A percentile compares a stretch with the other conserved stretches of the same genome.
Conservation (phyloP, 2,329 filamentous ascomycete genomes). For the Penicillium occitanis region DNA sequence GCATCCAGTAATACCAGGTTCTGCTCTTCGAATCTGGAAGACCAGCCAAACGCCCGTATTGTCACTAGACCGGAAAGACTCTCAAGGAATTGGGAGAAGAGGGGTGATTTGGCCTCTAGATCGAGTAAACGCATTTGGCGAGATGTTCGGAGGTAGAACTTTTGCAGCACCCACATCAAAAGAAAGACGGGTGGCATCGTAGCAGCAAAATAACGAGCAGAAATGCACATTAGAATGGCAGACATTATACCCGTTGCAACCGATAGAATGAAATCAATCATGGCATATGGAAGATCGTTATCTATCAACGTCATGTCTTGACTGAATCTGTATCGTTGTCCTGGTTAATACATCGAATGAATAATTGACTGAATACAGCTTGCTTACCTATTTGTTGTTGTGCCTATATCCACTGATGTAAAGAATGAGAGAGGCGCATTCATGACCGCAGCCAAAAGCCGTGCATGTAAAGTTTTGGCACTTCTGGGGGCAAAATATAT, state of each 20-base stretch:
- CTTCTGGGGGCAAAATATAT: conserved; percentile 14
- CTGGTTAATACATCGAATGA: background rate
- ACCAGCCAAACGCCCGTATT: conserved; percentile 59
- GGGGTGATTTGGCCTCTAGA: conserved; percentile 60
- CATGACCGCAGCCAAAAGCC: conserved; percentile 9
- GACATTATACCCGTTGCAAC: conserved; percentile 36
- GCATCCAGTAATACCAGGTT: conserved; percentile 53
- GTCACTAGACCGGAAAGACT: conserved; percentile 57
- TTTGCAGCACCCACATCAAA: conserved; percentile 54
- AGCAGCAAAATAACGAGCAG: conserved; percentile 48
- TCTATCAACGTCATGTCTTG: conserved; percentile 48
- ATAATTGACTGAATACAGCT: background rate
- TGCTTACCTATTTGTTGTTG: conserved; percentile 43
- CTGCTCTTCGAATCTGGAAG: conserved; percentile 42
- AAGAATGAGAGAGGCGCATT: conserved; percentile 46
- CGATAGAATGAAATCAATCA: conserved; percentile 38
- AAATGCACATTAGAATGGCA: conserved; percentile 48
- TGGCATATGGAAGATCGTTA: conserved; percentile 43
- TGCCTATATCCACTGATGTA: conserved; percentile 41
- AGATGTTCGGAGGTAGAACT: conserved; percentile 60
- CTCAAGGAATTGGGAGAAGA: conserved; percentile 60
- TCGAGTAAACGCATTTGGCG: conserved; percentile 61
- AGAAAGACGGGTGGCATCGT: conserved; percentile 53
- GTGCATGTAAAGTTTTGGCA: conserved; percentile 14
- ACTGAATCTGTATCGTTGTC: conserved; percentile 27